Base-by-base conservation (phyloP, 2,329 filamentous ascomycete species). In the Leptodontidium sp. region DNA sequence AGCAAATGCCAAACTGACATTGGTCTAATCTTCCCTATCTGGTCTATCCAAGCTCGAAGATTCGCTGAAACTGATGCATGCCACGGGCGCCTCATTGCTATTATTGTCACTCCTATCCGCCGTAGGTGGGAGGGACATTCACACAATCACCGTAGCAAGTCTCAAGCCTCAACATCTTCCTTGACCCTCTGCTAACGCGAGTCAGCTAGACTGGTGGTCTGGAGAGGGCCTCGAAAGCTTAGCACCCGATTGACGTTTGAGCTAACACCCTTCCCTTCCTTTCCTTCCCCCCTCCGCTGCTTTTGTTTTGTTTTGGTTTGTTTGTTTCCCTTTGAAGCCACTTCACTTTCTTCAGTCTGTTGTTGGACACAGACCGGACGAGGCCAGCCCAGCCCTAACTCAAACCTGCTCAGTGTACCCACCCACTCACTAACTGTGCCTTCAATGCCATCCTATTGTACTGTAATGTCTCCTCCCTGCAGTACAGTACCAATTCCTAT, bases 181-280 rank as follows among this genome's bases (percentile, higher is more conserved):
- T 9, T 59, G 35, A 45, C 58, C 58, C 15, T 24, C 61, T 64
- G 14, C 49, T 70, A 71, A 67, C 63, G 66, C 70, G 69, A 68
- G 65, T 69, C 69, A 72, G 68, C 67, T 69, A 67, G 65, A 49
- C 11, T 59, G 24, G 14, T 21, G 53, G 26, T 58, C 32, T 66
- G 49, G 50, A 38, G 50, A 38, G 35, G 64, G 21, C 57, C 24
- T 58, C 47, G 50, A 71, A 71, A 71, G 70, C 70, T 72, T 72
- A 72, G 70, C 66, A 71, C 49, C 35, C 26, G 59, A 70, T 65
- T 72, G 68, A 69, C 65, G 63, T 70, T 68, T 66, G 65, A 61
- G 61, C 62, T 67, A 66, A 64, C 17, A 40, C 11, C 38, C 38
- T 2, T 12, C 32, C 9, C 9, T 12, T 12, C 7, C 38, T 40